These are phyloP conservation scores for Calonectria crousiana DNA, from an alignment of 2,329 filamentous ascomycete species.

Conservation along the genomic window DNA sequence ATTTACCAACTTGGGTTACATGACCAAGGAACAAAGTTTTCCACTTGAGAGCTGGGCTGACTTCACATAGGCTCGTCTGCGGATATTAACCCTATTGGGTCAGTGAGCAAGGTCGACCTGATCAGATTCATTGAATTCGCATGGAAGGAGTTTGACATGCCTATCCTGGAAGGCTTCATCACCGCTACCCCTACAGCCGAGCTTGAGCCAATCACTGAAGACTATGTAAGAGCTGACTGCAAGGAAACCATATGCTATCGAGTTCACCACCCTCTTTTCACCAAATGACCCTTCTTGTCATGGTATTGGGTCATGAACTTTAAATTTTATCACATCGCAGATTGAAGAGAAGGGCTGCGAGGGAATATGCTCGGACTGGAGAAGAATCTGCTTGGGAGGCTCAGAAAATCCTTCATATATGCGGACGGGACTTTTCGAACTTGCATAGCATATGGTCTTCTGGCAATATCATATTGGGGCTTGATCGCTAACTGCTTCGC, in stretches of 20 bases:
- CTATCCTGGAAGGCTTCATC: constrained; percentile 73
- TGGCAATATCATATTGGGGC: too few relatives aligned
- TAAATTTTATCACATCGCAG: too few relatives aligned
- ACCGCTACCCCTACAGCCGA: constrained; percentile 65
- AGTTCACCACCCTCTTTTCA: too few relatives aligned
- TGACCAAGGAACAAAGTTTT: background rate
- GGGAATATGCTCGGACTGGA: too few relatives aligned
- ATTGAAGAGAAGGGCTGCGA: too few relatives aligned
- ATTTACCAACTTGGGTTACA: background rate
- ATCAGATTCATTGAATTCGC: constrained; percentile 74
- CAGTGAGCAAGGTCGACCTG: constrained; percentile 69
- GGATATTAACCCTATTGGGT: constrained; percentile 51
- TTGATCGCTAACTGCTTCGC: constrained; percentile 48
- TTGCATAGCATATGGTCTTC: background rate
- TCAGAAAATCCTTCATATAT: too few relatives aligned
- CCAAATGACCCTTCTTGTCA: too few relatives aligned
- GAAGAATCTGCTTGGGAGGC: too few relatives aligned
- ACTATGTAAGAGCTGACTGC: background rate
- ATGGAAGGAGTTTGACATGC: constrained; percentile 66
- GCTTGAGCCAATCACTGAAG: background rate
- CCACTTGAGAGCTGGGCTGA: constrained; percentile 53
- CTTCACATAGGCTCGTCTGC: constrained; percentile 48
- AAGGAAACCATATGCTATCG: background rate
- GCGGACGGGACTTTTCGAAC: too few relatives aligned
- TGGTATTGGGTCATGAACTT: too few relatives aligned